These are phyloP conservation scores for Magnaporthales sp. DNA, from an alignment of 2,329 filamentous ascomycete species.

Conservation along the genomic window DNA sequence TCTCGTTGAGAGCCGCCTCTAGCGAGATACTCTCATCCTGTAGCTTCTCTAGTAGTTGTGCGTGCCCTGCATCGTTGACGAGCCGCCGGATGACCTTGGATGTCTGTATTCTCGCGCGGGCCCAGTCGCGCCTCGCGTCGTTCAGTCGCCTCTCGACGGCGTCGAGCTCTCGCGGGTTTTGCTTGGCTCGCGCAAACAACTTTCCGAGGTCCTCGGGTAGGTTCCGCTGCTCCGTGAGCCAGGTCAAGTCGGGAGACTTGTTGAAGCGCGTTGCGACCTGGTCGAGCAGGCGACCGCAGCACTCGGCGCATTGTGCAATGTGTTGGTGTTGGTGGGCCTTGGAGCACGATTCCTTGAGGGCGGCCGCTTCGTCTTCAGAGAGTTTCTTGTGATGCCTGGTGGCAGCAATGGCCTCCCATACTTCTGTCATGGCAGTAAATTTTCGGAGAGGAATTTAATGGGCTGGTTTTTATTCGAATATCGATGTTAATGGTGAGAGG, in stretches of 20 bases:
- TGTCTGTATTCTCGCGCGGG: constrained; percentile 13
- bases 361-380: constrained; percentile 31
- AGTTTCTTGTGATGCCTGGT: constrained; percentile 12
- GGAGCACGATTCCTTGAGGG: constrained; percentile 32
- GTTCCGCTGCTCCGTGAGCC: constrained; percentile 39
- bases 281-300: constrained; percentile 38
- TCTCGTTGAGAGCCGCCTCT: constrained; percentile 11
- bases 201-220: constrained; percentile 42
- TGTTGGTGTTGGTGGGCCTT: constrained; percentile 32
- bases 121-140: constrained; percentile 45
- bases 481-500: not conserved
- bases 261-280: constrained; percentile 32
- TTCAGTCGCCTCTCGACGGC: constrained; percentile 40
- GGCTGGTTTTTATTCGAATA: not conserved
- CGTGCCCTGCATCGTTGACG: constrained; percentile 11
- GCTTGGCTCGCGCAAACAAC: constrained; percentile 38
- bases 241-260: constrained; percentile 30
- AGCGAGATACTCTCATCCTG: constrained; percentile 10
- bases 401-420: constrained; percentile 13
- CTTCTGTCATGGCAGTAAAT: constrained; percentile 13
- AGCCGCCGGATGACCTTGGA: constrained; percentile 14
- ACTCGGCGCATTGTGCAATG: constrained; percentile 36
- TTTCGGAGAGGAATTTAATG: not conserved
- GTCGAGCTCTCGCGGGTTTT: constrained; percentile 31
- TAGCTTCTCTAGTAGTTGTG: constrained; percentile 2